These are phyloP conservation scores for Trametes meyenii DNA, from an alignment of 768 basidiomycete genomes.

Conservation along the genomic window DNA sequence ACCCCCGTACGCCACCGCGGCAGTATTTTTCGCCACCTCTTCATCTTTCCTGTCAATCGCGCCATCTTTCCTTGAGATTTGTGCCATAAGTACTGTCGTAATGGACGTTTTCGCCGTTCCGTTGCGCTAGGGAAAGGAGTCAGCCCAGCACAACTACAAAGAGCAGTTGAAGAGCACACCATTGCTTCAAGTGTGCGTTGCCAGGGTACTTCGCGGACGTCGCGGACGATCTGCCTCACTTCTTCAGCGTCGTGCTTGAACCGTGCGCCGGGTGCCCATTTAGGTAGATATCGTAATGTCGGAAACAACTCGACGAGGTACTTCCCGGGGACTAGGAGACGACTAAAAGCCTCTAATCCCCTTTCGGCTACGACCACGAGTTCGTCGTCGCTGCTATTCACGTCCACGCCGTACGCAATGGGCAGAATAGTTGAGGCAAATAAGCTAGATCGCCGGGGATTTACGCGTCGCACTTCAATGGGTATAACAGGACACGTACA, in stretches of 20 bases:
- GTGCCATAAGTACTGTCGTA: background rate
- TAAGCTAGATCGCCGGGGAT: constrained; percentile 9
- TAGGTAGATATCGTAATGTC: constrained; percentile 19
- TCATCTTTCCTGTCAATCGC: background rate
- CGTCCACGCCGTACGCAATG: constrained; percentile 27
- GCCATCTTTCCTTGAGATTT: background rate
- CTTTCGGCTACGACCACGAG: constrained; percentile 7
- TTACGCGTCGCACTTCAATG: background rate
- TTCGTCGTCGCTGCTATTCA: constrained; percentile 1
- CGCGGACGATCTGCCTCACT: background rate
- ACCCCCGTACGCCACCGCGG: constrained; percentile 17
- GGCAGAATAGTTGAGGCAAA: constrained; percentile 24
- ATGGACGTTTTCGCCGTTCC: constrained; percentile 9
- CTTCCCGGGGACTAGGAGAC: constrained; percentile 5
- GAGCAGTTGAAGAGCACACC: constrained; percentile 5
- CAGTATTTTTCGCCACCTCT: background rate
- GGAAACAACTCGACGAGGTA: constrained; percentile 12
- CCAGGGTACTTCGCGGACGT: constrained; percentile 20
- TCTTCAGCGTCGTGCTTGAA: constrained; percentile 20
- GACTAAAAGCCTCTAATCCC: background rate
- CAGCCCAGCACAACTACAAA: background rate
- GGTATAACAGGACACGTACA: constrained; percentile 6
- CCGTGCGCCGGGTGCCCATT: constrained; percentile 22
- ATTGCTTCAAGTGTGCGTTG: constrained; percentile 19
- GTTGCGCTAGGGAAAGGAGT: constrained; percentile 3